A percentile compares a stretch with the other conserved stretches of the same genome.
Evolutionary conservation across 2,329 filamentous ascomycete genomes (phyloP).

Genomic region (Thelonectria discophora): DNA sequence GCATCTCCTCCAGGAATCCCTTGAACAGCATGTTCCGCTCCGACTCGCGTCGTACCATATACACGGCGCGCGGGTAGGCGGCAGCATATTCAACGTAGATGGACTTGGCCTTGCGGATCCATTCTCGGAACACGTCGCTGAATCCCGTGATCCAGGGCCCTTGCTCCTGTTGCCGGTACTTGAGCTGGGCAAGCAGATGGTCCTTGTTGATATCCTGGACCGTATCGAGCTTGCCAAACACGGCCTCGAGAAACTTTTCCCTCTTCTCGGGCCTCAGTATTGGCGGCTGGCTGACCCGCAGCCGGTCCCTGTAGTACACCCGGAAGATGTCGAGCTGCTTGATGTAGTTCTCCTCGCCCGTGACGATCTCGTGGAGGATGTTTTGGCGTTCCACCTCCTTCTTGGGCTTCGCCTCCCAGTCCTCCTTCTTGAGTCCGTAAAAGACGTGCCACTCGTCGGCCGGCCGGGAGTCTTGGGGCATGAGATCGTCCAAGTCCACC

Average conservation of each 20-base stretch:
- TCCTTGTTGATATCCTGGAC: constrained; percentile 94
- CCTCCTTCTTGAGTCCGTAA: constrained; percentile 83
- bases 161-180: constrained; percentile 96
- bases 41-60: constrained; percentile 83
- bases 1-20: constrained; percentile 82
- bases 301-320: constrained; percentile 83
- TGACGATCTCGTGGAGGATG: constrained; percentile 93
- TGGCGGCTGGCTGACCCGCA: constrained; percentile 76
- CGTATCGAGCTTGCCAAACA: constrained; percentile 90
- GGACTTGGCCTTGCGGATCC: constrained; percentile 91
- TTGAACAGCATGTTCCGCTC: constrained; percentile 87
- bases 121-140: constrained; percentile 97
- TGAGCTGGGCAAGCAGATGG: constrained; percentile 88
- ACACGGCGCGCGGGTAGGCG: constrained; percentile 84
- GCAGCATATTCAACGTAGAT: constrained; percentile 94
- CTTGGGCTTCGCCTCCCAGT: constrained; percentile 74
- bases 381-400: constrained; percentile 96
- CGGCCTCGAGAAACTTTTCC: constrained; percentile 80
- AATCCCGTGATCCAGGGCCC: constrained; percentile 94
- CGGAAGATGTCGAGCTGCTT: constrained; percentile 87
- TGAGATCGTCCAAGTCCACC: constrained; percentile 82
- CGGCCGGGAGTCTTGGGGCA: constrained; percentile 73
- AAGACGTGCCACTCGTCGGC: constrained; percentile 87
- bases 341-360: constrained; percentile 91
- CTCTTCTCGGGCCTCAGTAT: constrained; percentile 83